Base-by-base conservation (phyloP, 2,329 filamentous ascomycete species). In the Talaromyces piceae region DNA sequence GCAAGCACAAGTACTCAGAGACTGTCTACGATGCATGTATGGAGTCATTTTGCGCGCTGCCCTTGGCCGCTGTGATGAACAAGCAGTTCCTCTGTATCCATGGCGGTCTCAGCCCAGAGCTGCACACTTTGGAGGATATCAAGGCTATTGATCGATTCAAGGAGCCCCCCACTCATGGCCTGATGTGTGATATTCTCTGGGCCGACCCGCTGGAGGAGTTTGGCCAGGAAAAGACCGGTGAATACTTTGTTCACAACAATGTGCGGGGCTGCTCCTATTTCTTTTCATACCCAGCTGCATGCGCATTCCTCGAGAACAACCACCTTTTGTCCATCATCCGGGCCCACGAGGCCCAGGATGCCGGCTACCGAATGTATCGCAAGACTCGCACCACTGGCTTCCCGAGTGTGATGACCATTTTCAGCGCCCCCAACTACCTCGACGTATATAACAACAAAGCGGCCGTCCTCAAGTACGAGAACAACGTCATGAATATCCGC, bases 401-500 rank as follows among this genome's bases (percentile, higher is more conserved):
- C 75, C 93, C 93, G 20, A 96, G 91, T 73, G 93, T 98, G 57
- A 98, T 98, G 93, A 98, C 93, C 60, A 98, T 98, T 64, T 98
- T 98, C 79, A 97, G 91, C 41, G 93, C 93, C 1, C 93, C 93
- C 31, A 98, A 98, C 73, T 98, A 98, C 68, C 83, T 98, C 57
- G 93, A 98, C 65, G 91, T 98, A 31, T 98, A 98, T 75, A 98
- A 98, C 82, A 98, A 98, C 80, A 98, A 98, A 77, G 93, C 93
- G 2, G 93, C 93, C 0, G 93, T 98, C 37, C 77, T 98, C 63
- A 98, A 98, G 75, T 98, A 98, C 69, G 93, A 98, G 75, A 98
- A 98, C 73, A 98, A 98, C 66, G 93, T 98, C 55, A 98, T 98
- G 93, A 98, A 98, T 77, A 98, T 98, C 67, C 83, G 93, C 54